A percentile compares a stretch with the other conserved stretches of the same genome.
Conservation (phyloP, 208 protist genomes). For the Tritrichomonas musculus region DNA sequence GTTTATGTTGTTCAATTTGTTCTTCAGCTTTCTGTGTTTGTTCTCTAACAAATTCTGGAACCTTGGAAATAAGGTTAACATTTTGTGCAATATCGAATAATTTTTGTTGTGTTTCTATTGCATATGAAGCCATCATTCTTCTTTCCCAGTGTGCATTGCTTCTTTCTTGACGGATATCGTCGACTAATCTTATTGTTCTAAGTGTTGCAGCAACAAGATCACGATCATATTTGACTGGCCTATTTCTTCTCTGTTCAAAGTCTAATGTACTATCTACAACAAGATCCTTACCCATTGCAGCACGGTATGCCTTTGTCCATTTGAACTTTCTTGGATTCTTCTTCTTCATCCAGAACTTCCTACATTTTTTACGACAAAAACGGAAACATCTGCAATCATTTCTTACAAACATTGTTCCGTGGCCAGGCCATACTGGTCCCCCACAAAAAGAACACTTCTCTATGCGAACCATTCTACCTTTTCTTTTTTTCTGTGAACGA, state of each 20-base stretch:
- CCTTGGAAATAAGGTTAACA: constrained; percentile 70
- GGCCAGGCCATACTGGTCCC: constrained; percentile 90
- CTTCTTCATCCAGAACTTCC: constrained; percentile 97
- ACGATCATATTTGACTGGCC: constrained; percentile 96
- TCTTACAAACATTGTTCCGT: constrained; percentile 94
- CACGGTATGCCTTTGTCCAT: constrained; percentile 98
- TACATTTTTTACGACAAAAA: constrained; percentile 97
- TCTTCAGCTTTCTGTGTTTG: background rate
- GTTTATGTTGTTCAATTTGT: constrained; percentile 10
- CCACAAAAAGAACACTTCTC: constrained; percentile 30
- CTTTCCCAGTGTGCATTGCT: constrained; percentile 78
- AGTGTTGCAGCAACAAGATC: constrained; percentile 81
- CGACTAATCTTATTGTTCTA: constrained; percentile 85
- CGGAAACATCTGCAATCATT: constrained; percentile 91
- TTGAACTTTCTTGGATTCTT: constrained; percentile 94
- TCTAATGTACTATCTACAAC: constrained; percentile 90
- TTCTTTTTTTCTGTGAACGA: too few relatives aligned
- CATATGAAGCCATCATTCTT: constrained; percentile 66
- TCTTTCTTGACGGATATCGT: constrained; percentile 80
- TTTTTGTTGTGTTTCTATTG: constrained; percentile 57
- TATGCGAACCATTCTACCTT: constrained; percentile 22
- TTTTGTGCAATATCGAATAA: constrained; percentile 70
- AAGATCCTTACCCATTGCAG: constrained; percentile 91
- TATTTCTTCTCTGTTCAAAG: constrained; percentile 93
- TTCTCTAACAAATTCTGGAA: background rate